phyloP scores from a whole-genome alignment of 1,284 basidiomycete genomes.

The Naganishia liquefaciens region DNA sequence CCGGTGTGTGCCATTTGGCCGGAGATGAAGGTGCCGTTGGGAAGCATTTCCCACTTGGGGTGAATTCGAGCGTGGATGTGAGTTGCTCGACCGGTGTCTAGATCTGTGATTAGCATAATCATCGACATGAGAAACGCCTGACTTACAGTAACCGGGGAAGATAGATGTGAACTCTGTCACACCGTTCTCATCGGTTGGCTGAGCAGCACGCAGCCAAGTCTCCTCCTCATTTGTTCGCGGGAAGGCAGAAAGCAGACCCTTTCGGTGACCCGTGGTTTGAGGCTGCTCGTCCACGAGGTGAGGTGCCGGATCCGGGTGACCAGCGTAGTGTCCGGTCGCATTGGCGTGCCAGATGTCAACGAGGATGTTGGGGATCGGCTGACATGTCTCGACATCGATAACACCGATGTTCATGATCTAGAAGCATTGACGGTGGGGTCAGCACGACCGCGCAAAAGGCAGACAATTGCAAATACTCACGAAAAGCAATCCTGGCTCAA shows the following conservation, averaged over 20 bases:
- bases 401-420: slow-evolving; percentile 66
- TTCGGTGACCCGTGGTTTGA: slow-evolving; percentile 46
- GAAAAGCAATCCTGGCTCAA: slow-evolving; percentile 59
- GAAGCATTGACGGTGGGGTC: not conserved
- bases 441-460: not conserved
- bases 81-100: slow-evolving; percentile 39
- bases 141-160: slow-evolving; percentile 63
- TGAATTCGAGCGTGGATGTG: slow-evolving; percentile 55
- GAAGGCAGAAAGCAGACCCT: slow-evolving; percentile 52
- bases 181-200: slow-evolving; percentile 66
- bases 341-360: slow-evolving; percentile 70
- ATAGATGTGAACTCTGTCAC: slow-evolving; percentile 68
- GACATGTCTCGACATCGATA: slow-evolving; percentile 71
- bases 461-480: slow-evolving; percentile 25
- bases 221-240: slow-evolving; percentile 53
- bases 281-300: slow-evolving; percentile 49
- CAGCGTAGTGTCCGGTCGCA: slow-evolving; percentile 56
- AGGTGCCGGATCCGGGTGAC: slow-evolving; percentile 54
- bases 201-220: slow-evolving; percentile 66
- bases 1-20: slow-evolving; percentile 52
- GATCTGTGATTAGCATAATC: too few species aligned
- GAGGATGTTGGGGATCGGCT: slow-evolving; percentile 66
- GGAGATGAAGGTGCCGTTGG: slow-evolving; percentile 51
- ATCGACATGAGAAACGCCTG: not conserved
- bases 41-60: slow-evolving; percentile 50